Percentiles rank a stretch among this genome's conserved stretches.
phyloP scores from a whole-genome alignment of 352 stramenopile genomes.

The Globisporangium recalcitrans region DNA sequence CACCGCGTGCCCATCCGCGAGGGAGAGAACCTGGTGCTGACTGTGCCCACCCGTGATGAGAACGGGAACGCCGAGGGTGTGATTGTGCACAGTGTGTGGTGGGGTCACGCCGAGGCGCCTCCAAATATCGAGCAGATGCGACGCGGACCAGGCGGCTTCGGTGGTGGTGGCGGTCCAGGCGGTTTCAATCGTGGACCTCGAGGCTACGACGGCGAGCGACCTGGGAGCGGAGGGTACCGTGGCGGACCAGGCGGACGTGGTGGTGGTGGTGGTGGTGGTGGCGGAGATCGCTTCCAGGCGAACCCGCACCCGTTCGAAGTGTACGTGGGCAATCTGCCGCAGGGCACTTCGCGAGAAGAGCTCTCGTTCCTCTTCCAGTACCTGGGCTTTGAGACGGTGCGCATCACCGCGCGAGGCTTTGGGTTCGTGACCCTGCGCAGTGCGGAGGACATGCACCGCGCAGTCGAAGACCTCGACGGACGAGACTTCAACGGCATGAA shows the following conservation, averaged over 20 bases:
- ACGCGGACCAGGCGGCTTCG: slow-evolving; percentile 25
- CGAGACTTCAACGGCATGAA: slow-evolving; percentile 81
- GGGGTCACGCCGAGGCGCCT: slow-evolving; percentile 72
- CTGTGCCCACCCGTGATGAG: slow-evolving; percentile 68
- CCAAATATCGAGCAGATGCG: slow-evolving; percentile 56
- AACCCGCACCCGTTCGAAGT: slow-evolving; percentile 71
- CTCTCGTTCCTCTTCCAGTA: slow-evolving; percentile 81
- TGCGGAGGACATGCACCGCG: slow-evolving; percentile 71
- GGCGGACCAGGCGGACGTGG: slow-evolving; percentile 26
- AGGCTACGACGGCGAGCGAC: slow-evolving; percentile 33
- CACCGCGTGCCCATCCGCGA: slow-evolving; percentile 81
- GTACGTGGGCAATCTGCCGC: slow-evolving; percentile 80
- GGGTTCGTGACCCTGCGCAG: slow-evolving; percentile 79
- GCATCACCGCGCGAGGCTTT: slow-evolving; percentile 79
- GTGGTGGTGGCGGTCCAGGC: slow-evolving; percentile 25
- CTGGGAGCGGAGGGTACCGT: slow-evolving; percentile 21
- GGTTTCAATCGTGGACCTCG: slow-evolving; percentile 21
- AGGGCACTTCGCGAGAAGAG: slow-evolving; percentile 73
- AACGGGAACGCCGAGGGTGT: slow-evolving; percentile 68
- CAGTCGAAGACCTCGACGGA: slow-evolving; percentile 74
- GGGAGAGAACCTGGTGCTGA: slow-evolving; percentile 74
- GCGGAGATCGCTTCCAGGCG: slow-evolving; percentile 41
- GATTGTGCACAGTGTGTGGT: slow-evolving; percentile 79
- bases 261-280: slow-evolving; percentile 23
- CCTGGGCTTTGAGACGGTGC: slow-evolving; percentile 72